Evolutionary conservation across 805 yeast genomes (phyloP).

Genomic region (Metschnikowia cubensis): DNA sequence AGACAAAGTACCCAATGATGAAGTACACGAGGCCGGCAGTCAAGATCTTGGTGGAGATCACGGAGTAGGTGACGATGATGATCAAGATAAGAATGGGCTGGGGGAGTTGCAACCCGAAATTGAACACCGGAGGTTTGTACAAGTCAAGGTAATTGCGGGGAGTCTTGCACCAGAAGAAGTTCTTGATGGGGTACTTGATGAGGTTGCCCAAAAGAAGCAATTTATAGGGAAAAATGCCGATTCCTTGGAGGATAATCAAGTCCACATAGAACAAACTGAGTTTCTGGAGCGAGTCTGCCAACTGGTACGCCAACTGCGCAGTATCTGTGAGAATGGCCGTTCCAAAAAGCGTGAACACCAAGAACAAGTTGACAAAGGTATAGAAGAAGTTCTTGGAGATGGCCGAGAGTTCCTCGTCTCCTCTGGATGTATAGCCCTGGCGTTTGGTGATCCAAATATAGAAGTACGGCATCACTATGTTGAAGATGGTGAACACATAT

Average conservation of each 20-base stretch:
- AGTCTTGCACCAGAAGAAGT: slow-evolving; percentile 64
- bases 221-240: slow-evolving; percentile 89
- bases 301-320: slow-evolving; percentile 77
- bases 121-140: slow-evolving; percentile 86
- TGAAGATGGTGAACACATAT: slow-evolving; percentile 80
- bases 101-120: slow-evolving; percentile 87
- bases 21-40: slow-evolving; percentile 83
- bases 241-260: slow-evolving; percentile 71
- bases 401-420: slow-evolving; percentile 87
- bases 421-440: slow-evolving; percentile 88
- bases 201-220: slow-evolving; percentile 77
- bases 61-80: slow-evolving; percentile 82
- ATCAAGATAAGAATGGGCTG: slow-evolving; percentile 85
- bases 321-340: slow-evolving; percentile 89
- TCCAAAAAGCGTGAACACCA: slow-evolving; percentile 92
- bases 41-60: slow-evolving; percentile 82
- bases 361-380: slow-evolving; percentile 86
- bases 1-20: slow-evolving; percentile 79
- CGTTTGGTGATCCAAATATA: slow-evolving; percentile 76
- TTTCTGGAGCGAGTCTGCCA: slow-evolving; percentile 77
- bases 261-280: slow-evolving; percentile 88
- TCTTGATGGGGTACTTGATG: slow-evolving; percentile 57
- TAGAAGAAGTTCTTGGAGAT: slow-evolving; percentile 93
- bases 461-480: slow-evolving; percentile 77
- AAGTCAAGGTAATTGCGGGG: slow-evolving; percentile 76